Evolutionary conservation across 2,329 filamentous ascomycete species (phyloP), one percentile per base, ranked within the genome.

Genomic region (Conoideocrella luteorostrata): DNA sequence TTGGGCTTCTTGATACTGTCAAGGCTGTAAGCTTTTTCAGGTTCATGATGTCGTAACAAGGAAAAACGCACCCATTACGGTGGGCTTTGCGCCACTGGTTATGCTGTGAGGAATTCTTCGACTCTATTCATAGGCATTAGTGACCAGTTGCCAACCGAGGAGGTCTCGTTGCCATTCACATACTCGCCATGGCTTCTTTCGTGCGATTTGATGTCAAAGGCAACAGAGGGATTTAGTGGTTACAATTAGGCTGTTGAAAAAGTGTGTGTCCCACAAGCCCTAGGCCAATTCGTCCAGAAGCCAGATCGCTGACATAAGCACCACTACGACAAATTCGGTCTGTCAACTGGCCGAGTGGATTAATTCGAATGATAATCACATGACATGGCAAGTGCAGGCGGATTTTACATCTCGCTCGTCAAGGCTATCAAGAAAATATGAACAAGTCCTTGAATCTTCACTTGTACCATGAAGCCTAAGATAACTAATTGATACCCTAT

Each of bases 51-150:
- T 18, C 34, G 30, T 32, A 39, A 40, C 13, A 13, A 20, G 15
- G 4, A 38, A 47, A 37, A 53, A 77, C 84, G 64, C 85, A 96
- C 91, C 93, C 93, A 81, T 98, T 98, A 70, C 86, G 84, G 85
- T 98, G 93, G 77, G 89, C 90, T 87, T 98, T 98, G 80, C 86
- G 86, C 72, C 81, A 82, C 84, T 93, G 86, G 78, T 96, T 96
- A 79, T 96, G 89, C 82, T 97, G 91, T 66, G 91, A 96, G 77
- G 88, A 94, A 85, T 97, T 97, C 89, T 97, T 97, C 66, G 93
- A 97, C 82, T 97, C 90, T 96, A 69, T 47, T 39, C 11, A 24
- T 15, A 17, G 13, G 18, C 15, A 15, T 43, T 33, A 39, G 20
- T 13, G 17, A 18, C 45, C 39, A 18, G 28, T 11, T 7, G 20